phyloP scores from a whole-genome alignment of 2,329 filamentous ascomycete genomes.

The Epichloe hybrida region DNA sequence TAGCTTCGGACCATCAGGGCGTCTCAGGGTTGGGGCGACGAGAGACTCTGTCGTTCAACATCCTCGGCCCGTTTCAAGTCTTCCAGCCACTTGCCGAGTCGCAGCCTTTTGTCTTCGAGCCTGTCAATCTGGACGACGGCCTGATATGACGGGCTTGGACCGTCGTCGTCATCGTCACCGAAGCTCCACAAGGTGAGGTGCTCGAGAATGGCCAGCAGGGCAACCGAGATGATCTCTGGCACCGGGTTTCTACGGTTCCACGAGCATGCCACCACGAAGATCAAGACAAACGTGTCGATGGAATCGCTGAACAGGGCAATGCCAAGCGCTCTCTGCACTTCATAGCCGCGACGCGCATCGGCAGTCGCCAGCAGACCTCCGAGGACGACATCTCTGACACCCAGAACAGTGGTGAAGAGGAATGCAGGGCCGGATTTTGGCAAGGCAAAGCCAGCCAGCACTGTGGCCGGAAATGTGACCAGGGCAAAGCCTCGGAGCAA shows the following conservation, averaged over 20 bases:
- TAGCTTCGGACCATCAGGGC: background rate
- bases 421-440: constrained; percentile 13
- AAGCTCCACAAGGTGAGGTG: constrained; percentile 22
- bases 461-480: constrained; percentile 16
- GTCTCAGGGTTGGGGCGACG: background rate
- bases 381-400: constrained; percentile 19
- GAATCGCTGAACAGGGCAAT: constrained; percentile 20
- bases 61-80: constrained; percentile 11
- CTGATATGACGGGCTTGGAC: constrained; percentile 4
- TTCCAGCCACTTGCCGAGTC: constrained; percentile 19
- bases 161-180: constrained; percentile 13
- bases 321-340: constrained; percentile 17
- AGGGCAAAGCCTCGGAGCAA: constrained; percentile 16
- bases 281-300: constrained; percentile 20
- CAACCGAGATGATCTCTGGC: constrained; percentile 15
- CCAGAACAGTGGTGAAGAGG: constrained; percentile 18
- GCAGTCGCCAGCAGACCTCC: constrained; percentile 16
- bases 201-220: constrained; percentile 18
- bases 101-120: constrained; percentile 16
- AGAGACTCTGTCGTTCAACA: background rate
- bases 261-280: constrained; percentile 20
- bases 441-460: constrained; percentile 18
- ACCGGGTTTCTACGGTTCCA: constrained; percentile 17
- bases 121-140: constrained; percentile 4
- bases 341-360: constrained; percentile 11